Percentiles rank a stretch among this genome's conserved stretches.
phyloP scores from a whole-genome alignment of 768 basidiomycete genomes.

The Pleurotus cornucopiae region DNA sequence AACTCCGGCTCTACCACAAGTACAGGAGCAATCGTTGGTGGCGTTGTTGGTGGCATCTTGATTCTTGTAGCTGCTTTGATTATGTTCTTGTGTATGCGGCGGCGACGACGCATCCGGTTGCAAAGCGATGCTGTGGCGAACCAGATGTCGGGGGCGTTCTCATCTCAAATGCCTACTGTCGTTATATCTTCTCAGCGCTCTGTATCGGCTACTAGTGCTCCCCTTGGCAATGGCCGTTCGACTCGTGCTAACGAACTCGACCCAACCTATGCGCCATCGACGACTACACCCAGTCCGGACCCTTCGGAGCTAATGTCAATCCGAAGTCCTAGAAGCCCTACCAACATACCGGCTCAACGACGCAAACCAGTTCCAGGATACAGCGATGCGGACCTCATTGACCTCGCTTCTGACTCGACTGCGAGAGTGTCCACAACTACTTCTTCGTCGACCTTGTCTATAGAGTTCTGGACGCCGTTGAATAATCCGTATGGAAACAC shows the following conservation, averaged over 20 bases:
- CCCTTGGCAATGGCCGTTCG: neutral
- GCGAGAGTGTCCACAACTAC: neutral
- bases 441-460: neutral
- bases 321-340: neutral
- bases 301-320: neutral
- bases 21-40: constrained; percentile 5
- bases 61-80: neutral
- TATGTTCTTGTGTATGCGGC: constrained; percentile 6
- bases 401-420: neutral
- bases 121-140: neutral
- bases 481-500: neutral
- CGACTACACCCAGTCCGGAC: neutral
- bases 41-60: constrained; percentile 1
- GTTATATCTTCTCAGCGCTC: neutral
- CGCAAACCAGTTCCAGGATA: constrained; percentile 3
- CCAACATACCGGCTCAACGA: neutral
- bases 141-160: neutral
- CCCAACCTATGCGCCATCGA: neutral
- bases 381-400: neutral
- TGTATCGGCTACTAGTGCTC: neutral
- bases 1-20: neutral
- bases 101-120: neutral
- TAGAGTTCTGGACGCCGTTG: constrained; percentile 4
- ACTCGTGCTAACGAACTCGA: neutral
- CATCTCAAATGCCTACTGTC: neutral